Percentiles rank a stretch among this genome's conserved stretches.
phyloP scores from a whole-genome alignment of 164 flowering plant genomes.

The Hamamelis virginiana region DNA sequence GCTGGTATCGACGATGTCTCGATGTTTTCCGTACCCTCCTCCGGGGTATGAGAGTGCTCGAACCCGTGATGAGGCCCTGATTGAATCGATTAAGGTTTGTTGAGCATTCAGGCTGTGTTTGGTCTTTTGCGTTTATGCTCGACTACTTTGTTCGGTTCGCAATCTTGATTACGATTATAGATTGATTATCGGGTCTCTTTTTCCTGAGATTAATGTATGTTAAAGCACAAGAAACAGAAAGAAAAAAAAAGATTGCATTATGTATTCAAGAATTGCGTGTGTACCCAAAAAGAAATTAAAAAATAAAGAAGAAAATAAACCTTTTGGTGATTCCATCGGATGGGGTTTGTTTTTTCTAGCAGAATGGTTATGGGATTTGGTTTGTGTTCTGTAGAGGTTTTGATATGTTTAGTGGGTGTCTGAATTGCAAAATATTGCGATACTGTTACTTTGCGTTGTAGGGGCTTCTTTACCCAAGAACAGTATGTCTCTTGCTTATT shows the following conservation, averaged over 20 bases:
- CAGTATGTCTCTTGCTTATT: too few relatives aligned
- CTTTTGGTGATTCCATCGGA: not conserved
- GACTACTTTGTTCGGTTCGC: slow-evolving; percentile 15
- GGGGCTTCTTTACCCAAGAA: not conserved
- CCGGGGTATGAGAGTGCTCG: slow-evolving; percentile 37
- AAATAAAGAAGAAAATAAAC: not conserved
- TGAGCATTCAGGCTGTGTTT: slow-evolving; percentile 21
- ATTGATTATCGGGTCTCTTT: not conserved
- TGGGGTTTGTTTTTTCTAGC: not conserved
- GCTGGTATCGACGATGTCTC: slow-evolving; percentile 46
- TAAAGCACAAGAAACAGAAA: too few relatives aligned
- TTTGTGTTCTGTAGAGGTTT: too few relatives aligned
- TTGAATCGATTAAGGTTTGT: slow-evolving; percentile 62
- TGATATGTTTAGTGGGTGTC: not conserved
- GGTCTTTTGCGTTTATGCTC: slow-evolving; percentile 25
- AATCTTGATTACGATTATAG: slow-evolving; percentile 3
- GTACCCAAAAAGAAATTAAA: not conserved
- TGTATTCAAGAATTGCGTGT: not conserved
- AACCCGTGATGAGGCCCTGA: slow-evolving; percentile 28
- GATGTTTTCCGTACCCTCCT: slow-evolving; percentile 52
- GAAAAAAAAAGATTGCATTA: not conserved
- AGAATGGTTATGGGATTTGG: not conserved
- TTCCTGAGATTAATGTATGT: not conserved
- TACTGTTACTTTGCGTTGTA: not conserved
- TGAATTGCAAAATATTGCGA: not conserved